Conservation (phyloP, 1,284 basidiomycete species). For the Cutaneotrichosporon sp. region DNA sequence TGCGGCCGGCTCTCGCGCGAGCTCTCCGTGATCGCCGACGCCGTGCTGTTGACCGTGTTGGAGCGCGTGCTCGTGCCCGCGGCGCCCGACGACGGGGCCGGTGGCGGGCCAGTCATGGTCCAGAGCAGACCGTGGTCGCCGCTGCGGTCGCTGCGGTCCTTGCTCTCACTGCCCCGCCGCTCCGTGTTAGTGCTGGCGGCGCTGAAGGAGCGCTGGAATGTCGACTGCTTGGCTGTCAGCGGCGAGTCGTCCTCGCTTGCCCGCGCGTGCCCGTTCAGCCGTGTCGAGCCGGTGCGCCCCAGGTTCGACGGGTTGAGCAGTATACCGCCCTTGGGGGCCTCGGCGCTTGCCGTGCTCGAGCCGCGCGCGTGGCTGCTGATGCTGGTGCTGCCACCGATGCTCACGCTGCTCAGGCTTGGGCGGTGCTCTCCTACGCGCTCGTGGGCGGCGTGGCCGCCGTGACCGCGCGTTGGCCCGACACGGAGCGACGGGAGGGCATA, state of each 20-base stretch:
- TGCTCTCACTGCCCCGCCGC: slow-evolving; percentile 9
- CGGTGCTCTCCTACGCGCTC: slow-evolving; percentile 8
- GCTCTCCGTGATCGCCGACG: slow-evolving; percentile 1
- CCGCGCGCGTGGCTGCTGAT: slow-evolving; percentile 13
- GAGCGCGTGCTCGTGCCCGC: slow-evolving; percentile 2
- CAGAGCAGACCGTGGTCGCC: not conserved
- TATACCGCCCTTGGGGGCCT: slow-evolving; percentile 16
- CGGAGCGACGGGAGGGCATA: slow-evolving; percentile 23
- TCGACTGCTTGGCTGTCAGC: slow-evolving; percentile 4
- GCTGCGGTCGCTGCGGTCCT: slow-evolving; percentile 9
- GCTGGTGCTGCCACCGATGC: slow-evolving; percentile 8
- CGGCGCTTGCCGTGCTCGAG: slow-evolving; percentile 9
- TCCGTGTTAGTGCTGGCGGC: slow-evolving; percentile 8
- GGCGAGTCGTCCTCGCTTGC: slow-evolving; percentile 8
- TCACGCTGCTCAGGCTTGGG: slow-evolving; percentile 19
- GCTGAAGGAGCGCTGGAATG: slow-evolving; percentile 9
- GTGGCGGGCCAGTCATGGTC: not conserved
- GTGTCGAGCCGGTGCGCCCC: slow-evolving; percentile 11
- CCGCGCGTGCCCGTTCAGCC: slow-evolving; percentile 14
- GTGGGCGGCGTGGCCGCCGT: not conserved
- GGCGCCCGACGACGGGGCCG: slow-evolving; percentile 4
- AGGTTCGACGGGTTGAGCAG: slow-evolving; percentile 11
- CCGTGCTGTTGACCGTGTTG: slow-evolving; percentile 1
- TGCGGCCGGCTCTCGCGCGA: not conserved
- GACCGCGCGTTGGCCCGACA: slow-evolving; percentile 15